Base-by-base conservation (phyloP, 2,329 filamentous ascomycete genomes). In the Pseudocercospora ulei region DNA sequence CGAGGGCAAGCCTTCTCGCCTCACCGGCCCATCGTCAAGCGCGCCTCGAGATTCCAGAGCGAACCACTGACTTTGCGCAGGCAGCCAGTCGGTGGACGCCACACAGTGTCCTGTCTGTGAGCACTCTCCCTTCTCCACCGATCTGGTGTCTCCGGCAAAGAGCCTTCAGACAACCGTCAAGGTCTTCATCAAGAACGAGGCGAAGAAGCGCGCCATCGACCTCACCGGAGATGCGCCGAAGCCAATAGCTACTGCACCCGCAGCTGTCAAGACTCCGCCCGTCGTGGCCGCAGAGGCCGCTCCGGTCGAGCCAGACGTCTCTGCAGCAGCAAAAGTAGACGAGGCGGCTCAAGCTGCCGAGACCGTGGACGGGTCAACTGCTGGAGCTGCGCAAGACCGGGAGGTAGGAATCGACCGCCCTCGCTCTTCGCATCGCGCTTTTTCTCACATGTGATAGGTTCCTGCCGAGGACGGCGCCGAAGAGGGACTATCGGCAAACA, bases 141-240 rank as follows among this genome's bases (percentile, higher is more conserved):
- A 84, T 44, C 80, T 90, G 50, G 94, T 87, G 68, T 86, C 82
- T 46, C 77, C 84, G 1, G 84, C 93, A 62, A 95, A 94, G 60
- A 78, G 81, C 17, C 69, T 96, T n/a, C 80, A 90, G 50, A 90
- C 83, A 16, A 98, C 90, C 1, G 80, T 96, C 50, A 82, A 83
- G 52, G 83, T 90, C 7, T 98, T 93, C 57, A 65, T 98, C 33
- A 82, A 87, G 55, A 93, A 81, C 0, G 82, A 86, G 51, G 82
- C 93, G 62, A 93, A 92, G 70, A 67, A 56, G 47, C 50, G 52
- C n/a, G 44, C 41, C 20, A 53, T 43, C 25, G 52, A 51, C 5
- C 40, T 39, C 24, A 48, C 33, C 12, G 55, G 41, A 26, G 37
- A 39, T 38, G 28, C 37, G 7, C 37, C 38, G 7, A 39, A 36